Percentiles rank a stretch among this genome's conserved stretches.
Evolutionary conservation across 495 filamentous ascomycete genomes (phyloP).

Genomic region (Neurospora pannonica): DNA sequence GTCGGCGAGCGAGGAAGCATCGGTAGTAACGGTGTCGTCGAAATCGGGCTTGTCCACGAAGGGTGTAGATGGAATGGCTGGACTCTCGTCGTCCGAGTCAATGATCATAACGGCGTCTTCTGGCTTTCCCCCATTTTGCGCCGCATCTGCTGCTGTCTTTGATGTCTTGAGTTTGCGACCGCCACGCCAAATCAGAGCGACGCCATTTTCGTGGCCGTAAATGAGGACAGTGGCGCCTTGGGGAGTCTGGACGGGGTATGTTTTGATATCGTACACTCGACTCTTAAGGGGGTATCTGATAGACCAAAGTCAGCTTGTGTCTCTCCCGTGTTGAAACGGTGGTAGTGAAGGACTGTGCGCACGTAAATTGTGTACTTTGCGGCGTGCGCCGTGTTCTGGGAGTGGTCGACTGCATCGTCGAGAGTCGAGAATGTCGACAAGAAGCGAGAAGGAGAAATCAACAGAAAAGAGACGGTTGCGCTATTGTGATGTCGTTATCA

Average conservation of each 20-base stretch:
- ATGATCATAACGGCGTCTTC: slow-evolving; percentile 64
- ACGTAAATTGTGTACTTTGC: slow-evolving; percentile 27
- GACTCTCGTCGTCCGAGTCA: slow-evolving; percentile 67
- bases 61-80: slow-evolving; percentile 8
- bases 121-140: slow-evolving; percentile 28
- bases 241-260: slow-evolving; percentile 66
- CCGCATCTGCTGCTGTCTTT: slow-evolving; percentile 23
- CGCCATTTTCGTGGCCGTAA: slow-evolving; percentile 71
- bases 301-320: slow-evolving; percentile 1
- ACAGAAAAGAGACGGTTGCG: background rate
- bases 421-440: background rate
- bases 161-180: slow-evolving; percentile 52
- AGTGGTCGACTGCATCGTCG: slow-evolving; percentile 13
- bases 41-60: slow-evolving; percentile 40
- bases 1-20: slow-evolving; percentile 34
- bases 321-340: background rate
- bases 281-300: slow-evolving; percentile 65
- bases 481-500: background rate
- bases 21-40: slow-evolving; percentile 33
- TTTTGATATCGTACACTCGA: slow-evolving; percentile 61
- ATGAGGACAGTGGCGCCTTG: slow-evolving; percentile 79
- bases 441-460: background rate
- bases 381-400: slow-evolving; percentile 24
- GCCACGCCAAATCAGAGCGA: slow-evolving; percentile 74
- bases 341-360: slow-evolving; percentile 4